Base-by-base conservation (phyloP, 306 rosid genomes). In the Glycyrrhiza uralensis region DNA sequence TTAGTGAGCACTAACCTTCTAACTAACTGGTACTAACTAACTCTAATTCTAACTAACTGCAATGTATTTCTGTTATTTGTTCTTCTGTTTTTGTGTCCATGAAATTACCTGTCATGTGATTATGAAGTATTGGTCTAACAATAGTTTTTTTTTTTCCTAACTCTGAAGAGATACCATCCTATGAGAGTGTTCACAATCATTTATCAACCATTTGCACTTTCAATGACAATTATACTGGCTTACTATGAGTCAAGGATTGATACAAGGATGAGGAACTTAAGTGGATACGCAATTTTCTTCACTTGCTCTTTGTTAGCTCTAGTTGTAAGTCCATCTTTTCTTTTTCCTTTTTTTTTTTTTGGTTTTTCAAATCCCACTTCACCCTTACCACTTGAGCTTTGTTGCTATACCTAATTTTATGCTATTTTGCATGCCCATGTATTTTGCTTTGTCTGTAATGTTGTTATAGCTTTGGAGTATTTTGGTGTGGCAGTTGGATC, bases 181-280 rank as follows among this genome's bases (percentile, higher is more conserved):
- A 78, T 86, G n/a, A 45, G 87, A 56, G 92, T 89, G 19, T 89
- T 91, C 23, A 85, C 96, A 4, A 55, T 87, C 5, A 81, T 77
- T 28, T 93, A 91, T 66, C 92, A 93, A 77, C 91, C 94, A 36
- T 86, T 89, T 58, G 84, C 97, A 0, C 45, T 87, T 10, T 76
- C 50, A 41, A 69, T 80, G 0, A 74, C 82, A 64, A 44, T 77
- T 6, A 80, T 85, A 74, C 78, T 89, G 26, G 77, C 90, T 12
- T 70, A 82, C 82, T 17, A 83, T 30, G 92, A 91, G 80, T 82
- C 98, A 7, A 86, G 22, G 54, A 29, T 91, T 28, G 60, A 86
- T 58, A 89, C 97, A 2, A 81, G 97, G 51, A 8, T 32, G 78
- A 45, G 95, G 70, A 94, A 89, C 15, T 42, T 87, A 14, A 8